Conservation (phyloP, 2,329 filamentous ascomycete species). For the Microdochium paspali region DNA sequence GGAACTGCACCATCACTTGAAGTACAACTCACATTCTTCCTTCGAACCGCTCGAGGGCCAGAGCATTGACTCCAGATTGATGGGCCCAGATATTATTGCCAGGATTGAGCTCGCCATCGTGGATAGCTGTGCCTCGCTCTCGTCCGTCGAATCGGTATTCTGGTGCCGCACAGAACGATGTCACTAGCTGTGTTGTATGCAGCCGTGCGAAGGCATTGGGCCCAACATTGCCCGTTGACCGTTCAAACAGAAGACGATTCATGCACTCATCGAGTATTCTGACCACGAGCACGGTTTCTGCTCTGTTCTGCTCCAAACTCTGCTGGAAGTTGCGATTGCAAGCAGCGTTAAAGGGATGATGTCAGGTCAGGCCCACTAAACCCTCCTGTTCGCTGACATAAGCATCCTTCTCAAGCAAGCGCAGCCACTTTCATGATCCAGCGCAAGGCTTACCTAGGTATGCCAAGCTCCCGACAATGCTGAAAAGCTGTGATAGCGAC, state of each 20-base stretch:
- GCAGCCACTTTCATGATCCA: too few species aligned
- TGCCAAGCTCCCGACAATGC: too few species aligned
- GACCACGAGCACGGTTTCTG: not conserved
- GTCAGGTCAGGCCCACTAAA: slow-evolving; percentile 6
- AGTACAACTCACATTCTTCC: slow-evolving; percentile 53
- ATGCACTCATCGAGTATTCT: slow-evolving; percentile 47
- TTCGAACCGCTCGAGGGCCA: slow-evolving; percentile 76
- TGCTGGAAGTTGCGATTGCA: not conserved
- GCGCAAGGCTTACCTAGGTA: not conserved
- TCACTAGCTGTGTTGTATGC: slow-evolving; percentile 56
- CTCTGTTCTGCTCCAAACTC: too few species aligned
- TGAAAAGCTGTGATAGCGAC: not conserved
- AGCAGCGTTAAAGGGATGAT: slow-evolving; percentile 1
- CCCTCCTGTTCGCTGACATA: slow-evolving; percentile 7
- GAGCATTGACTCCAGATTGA: slow-evolving; percentile 65
- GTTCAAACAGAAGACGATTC: slow-evolving; percentile 68
- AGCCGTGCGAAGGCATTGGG: slow-evolving; percentile 55
- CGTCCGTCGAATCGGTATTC: slow-evolving; percentile 63
- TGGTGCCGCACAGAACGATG: slow-evolving; percentile 58
- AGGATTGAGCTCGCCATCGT: slow-evolving; percentile 16
- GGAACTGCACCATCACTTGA: not conserved
- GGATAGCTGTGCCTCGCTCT: slow-evolving; percentile 25
- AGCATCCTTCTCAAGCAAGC: too few species aligned
- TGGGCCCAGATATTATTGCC: slow-evolving; percentile 51
- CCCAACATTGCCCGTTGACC: slow-evolving; percentile 60